Evolutionary conservation across 805 yeast species (phyloP), one percentile per base, ranked within the genome.

Genomic region (Candida xyloterini): DNA sequence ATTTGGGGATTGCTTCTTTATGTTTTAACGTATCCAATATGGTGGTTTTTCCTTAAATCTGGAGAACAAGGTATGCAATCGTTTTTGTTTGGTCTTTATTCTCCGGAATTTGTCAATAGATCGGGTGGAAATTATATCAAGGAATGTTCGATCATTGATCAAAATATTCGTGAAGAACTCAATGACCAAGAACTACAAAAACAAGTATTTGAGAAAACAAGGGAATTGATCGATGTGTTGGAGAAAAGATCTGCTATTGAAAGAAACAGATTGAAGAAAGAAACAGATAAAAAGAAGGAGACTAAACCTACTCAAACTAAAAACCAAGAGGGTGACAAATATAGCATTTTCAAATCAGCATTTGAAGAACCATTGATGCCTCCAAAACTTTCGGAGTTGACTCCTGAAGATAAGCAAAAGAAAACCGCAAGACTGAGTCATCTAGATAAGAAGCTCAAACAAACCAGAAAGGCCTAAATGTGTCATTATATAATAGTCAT

Each of bases 41-140:
- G 88, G 74, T 91, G 88, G 81, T 53, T 93, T 13, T 70, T 90
- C 35, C 70, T 90, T 39, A 91, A 89, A 62, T 78, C 84, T 21
- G 74, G 89, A 10, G 60, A 62, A 26, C 81, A 82, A 48, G 99
- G 97, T 5, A 83, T 87, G 22, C 96, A 93, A 63, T 77, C 86
- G 20, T 55, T 84, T 22, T 53, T 88, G 30, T 82, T 73, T 65
- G 85, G 87, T 0, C 55, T 85, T 33, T 74, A 71, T 70, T 75
- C 84, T 7, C 96, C 96, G 0, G 79, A 84, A 11, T 67, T 87
- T 18, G 75, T 73, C 26, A 75, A 72, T 14, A 60, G 71, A 29
- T 69, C 70, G 15, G 88, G 91, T 15, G 93, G 87, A 3, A 71
- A 78, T 38, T 77, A 84, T 55, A 67, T 88, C 39, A 81, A 83